Evolutionary conservation across 116 monocot species (phyloP).

Genomic region (Zostera marina): DNA sequence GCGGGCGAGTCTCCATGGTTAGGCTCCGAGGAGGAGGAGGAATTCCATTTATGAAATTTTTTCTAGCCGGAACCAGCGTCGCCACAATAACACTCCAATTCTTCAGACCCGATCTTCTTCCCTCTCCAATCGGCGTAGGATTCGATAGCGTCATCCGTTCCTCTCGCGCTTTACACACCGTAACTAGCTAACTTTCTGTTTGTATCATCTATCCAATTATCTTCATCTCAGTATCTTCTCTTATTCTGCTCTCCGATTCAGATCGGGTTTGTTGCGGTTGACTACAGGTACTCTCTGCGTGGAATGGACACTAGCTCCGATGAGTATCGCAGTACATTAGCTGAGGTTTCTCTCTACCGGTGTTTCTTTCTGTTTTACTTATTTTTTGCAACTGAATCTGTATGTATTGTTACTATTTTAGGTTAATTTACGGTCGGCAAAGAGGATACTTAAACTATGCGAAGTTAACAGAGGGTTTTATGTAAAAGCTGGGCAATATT

Average conservation of each 20-base stretch:
- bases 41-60: too few relatives aligned
- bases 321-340: slow-evolving; percentile 1
- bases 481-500: slow-evolving; percentile 92
- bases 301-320: slow-evolving; percentile 1
- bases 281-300: slow-evolving; percentile 19
- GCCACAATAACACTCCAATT: slow-evolving; percentile 1
- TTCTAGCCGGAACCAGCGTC: slow-evolving; percentile 1
- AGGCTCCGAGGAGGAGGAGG: too few relatives aligned
- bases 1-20: too few relatives aligned
- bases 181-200: background rate
- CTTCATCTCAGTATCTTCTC: background rate
- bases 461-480: slow-evolving; percentile 90
- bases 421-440: slow-evolving; percentile 81
- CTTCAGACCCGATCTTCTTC: background rate
- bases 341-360: background rate
- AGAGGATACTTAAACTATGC: slow-evolving; percentile 64
- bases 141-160: slow-evolving; percentile 6
- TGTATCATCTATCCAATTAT: slow-evolving; percentile 1
- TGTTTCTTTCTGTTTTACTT: background rate
- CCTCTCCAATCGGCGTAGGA: background rate
- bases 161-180: slow-evolving; percentile 12
- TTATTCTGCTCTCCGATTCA: background rate
- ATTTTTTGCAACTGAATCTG: background rate
- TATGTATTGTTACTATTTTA: slow-evolving; percentile 2
- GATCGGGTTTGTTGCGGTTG: slow-evolving; percentile 11